phyloP scores from a whole-genome alignment of 2,329 filamentous ascomycete species.

The Penicillium sp. region DNA sequence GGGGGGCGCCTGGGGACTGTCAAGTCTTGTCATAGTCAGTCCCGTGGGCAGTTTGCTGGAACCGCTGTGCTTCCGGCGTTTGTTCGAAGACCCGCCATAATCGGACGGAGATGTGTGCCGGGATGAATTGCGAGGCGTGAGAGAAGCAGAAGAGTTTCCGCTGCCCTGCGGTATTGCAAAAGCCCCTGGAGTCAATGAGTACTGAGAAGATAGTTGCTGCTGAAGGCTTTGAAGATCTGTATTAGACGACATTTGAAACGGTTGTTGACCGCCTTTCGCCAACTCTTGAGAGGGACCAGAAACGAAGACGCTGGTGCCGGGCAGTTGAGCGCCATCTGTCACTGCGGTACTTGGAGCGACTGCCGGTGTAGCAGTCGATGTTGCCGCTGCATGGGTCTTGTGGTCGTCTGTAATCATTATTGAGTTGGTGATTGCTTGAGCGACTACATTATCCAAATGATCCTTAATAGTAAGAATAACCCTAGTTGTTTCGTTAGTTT shows the following conservation, averaged over 20 bases:
- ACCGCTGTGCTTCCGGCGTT: slow-evolving; percentile 77
- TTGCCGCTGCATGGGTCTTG: slow-evolving; percentile 67
- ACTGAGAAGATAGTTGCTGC: slow-evolving; percentile 47
- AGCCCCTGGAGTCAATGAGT: slow-evolving; percentile 35
- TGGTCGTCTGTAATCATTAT: slow-evolving; percentile 99
- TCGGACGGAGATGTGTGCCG: slow-evolving; percentile 68
- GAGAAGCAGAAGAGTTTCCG: slow-evolving; percentile 41
- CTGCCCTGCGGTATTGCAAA: slow-evolving; percentile 38
- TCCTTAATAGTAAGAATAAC: slow-evolving; percentile 96
- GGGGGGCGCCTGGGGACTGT: slow-evolving; percentile 49
- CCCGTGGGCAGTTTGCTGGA: slow-evolving; percentile 66
- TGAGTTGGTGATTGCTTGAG: slow-evolving; percentile 78
- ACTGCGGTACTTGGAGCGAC: slow-evolving; percentile 31
- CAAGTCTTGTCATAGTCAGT: slow-evolving; percentile 77
- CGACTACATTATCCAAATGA: slow-evolving; percentile 67
- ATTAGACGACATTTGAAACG: slow-evolving; percentile 57
- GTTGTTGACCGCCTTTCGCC: slow-evolving; percentile 33
- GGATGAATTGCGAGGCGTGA: slow-evolving; percentile 62
- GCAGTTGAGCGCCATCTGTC: slow-evolving; percentile 37
- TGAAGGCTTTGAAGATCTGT: slow-evolving; percentile 61
- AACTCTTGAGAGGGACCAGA: slow-evolving; percentile 29
- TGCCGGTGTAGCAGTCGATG: slow-evolving; percentile 30
- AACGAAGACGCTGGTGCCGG: slow-evolving; percentile 43
- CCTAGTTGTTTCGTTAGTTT: slow-evolving; percentile 29
- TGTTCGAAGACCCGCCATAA: slow-evolving; percentile 62